Base-by-base conservation (phyloP, 176 grass and related monocot genomes). In the Elymus sibiricus region DNA sequence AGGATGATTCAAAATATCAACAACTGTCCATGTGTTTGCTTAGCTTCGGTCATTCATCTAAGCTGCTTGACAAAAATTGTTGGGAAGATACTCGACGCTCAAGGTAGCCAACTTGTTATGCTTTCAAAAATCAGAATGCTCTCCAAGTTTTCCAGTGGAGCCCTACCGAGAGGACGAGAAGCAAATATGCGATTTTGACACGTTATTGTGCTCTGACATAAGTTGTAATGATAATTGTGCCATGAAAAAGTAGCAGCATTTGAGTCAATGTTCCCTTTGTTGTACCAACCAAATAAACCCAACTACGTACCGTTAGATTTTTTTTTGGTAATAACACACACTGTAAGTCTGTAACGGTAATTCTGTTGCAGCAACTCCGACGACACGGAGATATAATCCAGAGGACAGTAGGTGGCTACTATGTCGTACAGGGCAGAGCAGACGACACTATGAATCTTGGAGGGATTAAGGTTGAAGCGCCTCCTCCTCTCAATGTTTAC, bases 401-500 rank as follows among this genome's bases (percentile, higher is more conserved):
- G 75, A 98, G 93, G 78, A 98, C 91, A 31, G 87, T 90, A 17
- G 93, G 93, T 79, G 91, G 93, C 38, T 98, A 98, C 80, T 98
- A 92, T 61, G 63, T 98, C 24, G 89, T 93, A 35, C 95, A 90
- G 70, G 93, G 95, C 5, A 93, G 93, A 67, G 93, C 91, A 21
- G 91, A 98, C 74, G 95, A 95, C 83, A 93, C 93, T 5, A 98
- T 98, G 95, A 98, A 98, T 84, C 91, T 98, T 65, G 95, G 95
- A 68, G 91, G 95, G 67, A 98, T 98, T 79, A 95, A 98, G 95
- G 95, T 98, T 67, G 43, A 53, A 22, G 5, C 14, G 73, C 64
- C 28, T 4, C 68, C 28, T 4, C 68, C 31, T 85, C 73, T 70
- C 9, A 27, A 68, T 40, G 5, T 44, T 61, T 66, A 9, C 24